Evolutionary conservation across 2,329 filamentous ascomycete genomes (phyloP), one percentile per base, ranked within the genome.

Genomic region (Pestalotiopsis fici): DNA sequence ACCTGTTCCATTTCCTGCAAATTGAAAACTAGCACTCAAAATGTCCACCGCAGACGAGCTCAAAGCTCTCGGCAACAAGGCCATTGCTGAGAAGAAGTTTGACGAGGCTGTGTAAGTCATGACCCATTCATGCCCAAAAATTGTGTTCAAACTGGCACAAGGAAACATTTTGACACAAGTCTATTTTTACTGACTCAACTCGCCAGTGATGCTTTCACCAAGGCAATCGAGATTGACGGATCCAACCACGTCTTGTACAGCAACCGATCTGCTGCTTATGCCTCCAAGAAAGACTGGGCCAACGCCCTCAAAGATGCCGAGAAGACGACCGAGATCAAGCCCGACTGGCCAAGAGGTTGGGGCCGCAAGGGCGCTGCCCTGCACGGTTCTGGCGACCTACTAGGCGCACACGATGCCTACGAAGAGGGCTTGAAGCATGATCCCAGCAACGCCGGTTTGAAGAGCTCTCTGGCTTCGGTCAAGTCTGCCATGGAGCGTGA

Each of bases 331-430:
- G 89, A 97, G 82, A 85, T 99, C 80, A 98, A 99, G 86, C 92
- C 95, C 13, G 96, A 98, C 85, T 99, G 96, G 96, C 90, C 94
- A 68, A 98, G 98, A 83, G 96, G 96, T 72, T 98, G 94, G 92
- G 91, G 93, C 68, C 91, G 96, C 69, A 98, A 98, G 81, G 96
- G 95, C 72, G 91, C 94, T 70, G 96, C 96, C 66, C 86, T 95
- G 39, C 96, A 97, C 80, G 96, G 96, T 59, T 85, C 91, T 68
- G 93, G 95, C 64, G 94, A 99, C 78, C 86, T 98, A 25, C 85
- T 96, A 62, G 92, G 89, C 60, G 94, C 96, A 39, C 88, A 91
- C 70, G 94, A 98, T 75, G 94, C 97, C 25, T 99, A 97, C 79
- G 93, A 97, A 77, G 89, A 97, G 79, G 96, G 95, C n/a, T 85